Conservation (phyloP, 495 filamentous ascomycete genomes). For the Talaromyces liani region DNA sequence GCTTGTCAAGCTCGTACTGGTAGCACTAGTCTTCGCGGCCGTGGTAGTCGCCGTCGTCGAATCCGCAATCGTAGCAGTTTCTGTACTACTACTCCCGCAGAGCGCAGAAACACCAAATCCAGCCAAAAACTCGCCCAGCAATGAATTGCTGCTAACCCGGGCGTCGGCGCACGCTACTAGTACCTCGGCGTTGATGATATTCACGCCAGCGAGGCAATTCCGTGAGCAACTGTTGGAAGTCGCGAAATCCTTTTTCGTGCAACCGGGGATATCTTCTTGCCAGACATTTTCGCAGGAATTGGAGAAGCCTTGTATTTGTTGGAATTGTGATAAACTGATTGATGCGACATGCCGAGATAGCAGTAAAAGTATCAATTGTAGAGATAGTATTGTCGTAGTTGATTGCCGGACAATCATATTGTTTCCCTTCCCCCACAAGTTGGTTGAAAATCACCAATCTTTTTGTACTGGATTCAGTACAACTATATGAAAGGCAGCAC, state of each 20-base stretch:
- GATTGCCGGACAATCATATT: background rate
- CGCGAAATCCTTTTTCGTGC: constrained; percentile 3
- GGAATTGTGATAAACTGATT: constrained; percentile 7
- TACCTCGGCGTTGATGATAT: constrained; percentile 5
- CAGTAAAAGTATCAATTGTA: background rate
- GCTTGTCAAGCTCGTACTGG: background rate
- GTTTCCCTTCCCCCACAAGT: background rate
- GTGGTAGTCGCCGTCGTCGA: constrained; percentile 2
- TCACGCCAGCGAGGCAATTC: constrained; percentile 1
- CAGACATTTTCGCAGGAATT: constrained; percentile 2
- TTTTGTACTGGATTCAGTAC: background rate
- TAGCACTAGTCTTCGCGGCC: background rate
- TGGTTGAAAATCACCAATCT: background rate
- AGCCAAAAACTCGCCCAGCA: constrained; percentile 1
- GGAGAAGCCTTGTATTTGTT: constrained; percentile 5
- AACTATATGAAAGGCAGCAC: background rate
- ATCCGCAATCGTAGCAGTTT: background rate
- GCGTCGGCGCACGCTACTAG: constrained; percentile 1
- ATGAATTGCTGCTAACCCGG: background rate
- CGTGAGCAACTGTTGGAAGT: background rate
- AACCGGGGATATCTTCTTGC: constrained; percentile 5
- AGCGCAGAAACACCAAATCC: constrained; percentile 6
- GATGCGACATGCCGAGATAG: background rate
- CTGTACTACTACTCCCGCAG: background rate
- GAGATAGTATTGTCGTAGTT: background rate